Base-by-base conservation (phyloP, 1,139 yeast genomes). In the Magnusiomyces magnusii region DNA sequence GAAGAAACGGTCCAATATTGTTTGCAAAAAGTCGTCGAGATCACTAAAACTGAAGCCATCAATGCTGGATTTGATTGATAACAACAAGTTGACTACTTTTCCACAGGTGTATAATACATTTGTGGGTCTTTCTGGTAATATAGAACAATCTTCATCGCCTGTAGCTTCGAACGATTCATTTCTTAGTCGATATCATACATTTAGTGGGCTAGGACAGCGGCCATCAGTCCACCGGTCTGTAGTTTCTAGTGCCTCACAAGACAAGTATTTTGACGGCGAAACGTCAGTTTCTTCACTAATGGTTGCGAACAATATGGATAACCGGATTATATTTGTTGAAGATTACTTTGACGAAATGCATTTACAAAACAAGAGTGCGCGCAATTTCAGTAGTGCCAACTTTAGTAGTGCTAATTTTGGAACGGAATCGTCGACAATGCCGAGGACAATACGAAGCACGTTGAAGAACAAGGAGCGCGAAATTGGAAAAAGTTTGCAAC, bases 51-150 rank as follows among this genome's bases (percentile, higher is more conserved):
- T 25, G 15, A 34, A 39, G 13, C 54, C 54, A 2, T 53, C 56
- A 2, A 54, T 36, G 47, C 36, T 57, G 27, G 59, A 57, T 49
- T 27, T 57, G 34, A 49, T 57, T 10, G 57, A 57, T 31, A 50
- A 54, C 31, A 25, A 51, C 15, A 51, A 57, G 23, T 55, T 57
- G 17, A 57, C 59, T 3, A 57, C 59, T 3, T 57, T 57, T 24
- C 59, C 59, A 2, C 59, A 57, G 24, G 59, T 57, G 1, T 57
- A 57, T 28, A 57, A 54, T 41, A 54, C 57, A 5, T 27, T 57
- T 44, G 31, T 44, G 15, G 53, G 47, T 9, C 19, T 36, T 2
- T 19, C 50, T 21, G 53, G 47, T 25, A 44, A 42, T 24, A 42
- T 51, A n/a, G 58, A 56, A 41, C 47, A 41, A 2, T 10, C 44